phyloP scores from a whole-genome alignment of 306 rosid species.

The Notholithocarpus densiflorus region DNA sequence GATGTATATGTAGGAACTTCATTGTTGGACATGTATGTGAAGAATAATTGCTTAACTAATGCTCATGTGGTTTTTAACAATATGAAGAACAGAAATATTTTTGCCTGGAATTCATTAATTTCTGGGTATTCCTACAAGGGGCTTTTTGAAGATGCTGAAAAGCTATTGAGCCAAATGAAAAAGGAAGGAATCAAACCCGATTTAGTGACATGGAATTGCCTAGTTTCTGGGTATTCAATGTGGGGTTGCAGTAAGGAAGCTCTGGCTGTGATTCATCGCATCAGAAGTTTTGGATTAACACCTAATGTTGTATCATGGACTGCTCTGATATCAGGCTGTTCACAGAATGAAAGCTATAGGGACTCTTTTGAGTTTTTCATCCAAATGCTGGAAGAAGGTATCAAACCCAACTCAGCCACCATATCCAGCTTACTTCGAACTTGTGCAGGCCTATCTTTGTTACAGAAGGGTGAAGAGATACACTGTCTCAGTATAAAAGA shows the following conservation, averaged over 20 bases:
- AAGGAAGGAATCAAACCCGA: constrained; percentile 54
- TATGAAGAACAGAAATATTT: constrained; percentile 50
- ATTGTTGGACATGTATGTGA: constrained; percentile 65
- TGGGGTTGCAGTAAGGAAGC: constrained; percentile 52
- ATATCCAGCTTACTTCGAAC: constrained; percentile 54
- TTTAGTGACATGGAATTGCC: constrained; percentile 70
- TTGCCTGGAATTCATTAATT: constrained; percentile 67
- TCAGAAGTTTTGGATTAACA: constrained; percentile 48
- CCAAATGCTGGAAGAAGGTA: constrained; percentile 61
- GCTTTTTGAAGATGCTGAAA: constrained; percentile 43
- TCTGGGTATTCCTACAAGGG: constrained; percentile 67
- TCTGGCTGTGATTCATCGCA: constrained; percentile 35
- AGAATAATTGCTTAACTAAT: constrained; percentile 45
- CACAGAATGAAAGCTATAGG: constrained; percentile 44
- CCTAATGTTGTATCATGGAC: constrained; percentile 78
- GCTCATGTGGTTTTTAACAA: constrained; percentile 43
- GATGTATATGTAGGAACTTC: constrained; percentile 62
- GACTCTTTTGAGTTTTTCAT: constrained; percentile 45
- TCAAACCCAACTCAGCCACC: constrained; percentile 50
- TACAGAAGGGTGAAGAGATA: constrained; percentile 61
- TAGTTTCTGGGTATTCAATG: constrained; percentile 59
- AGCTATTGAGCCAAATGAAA: constrained; percentile 39
- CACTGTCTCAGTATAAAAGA: constrained; percentile 44
- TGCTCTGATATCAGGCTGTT: constrained; percentile 63
- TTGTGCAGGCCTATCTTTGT: constrained; percentile 57